Percentiles rank a stretch among this genome's conserved stretches.
These are phyloP conservation scores for Pulveroboletus sp. DNA, from an alignment of 768 basidiomycete species.

Conservation along the genomic window DNA sequence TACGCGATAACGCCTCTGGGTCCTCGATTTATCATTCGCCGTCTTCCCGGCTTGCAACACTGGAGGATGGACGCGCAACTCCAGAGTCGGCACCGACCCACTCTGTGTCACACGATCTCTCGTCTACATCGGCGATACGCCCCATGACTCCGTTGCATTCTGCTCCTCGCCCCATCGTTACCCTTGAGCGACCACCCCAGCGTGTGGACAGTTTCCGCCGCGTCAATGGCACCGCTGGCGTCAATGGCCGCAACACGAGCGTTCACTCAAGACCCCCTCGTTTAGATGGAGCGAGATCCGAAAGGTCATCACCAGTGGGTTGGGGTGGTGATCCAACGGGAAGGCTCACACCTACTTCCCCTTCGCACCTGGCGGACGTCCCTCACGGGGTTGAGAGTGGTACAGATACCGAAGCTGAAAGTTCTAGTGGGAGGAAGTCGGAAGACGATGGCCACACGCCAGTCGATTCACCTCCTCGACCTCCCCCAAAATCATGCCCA, in stretches of 20 bases:
- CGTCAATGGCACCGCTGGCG: slow-evolving; percentile 6
- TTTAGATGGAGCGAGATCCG: slow-evolving; percentile 16
- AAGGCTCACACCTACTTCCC: slow-evolving; percentile 43
- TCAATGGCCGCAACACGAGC: slow-evolving; percentile 1
- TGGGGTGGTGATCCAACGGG: slow-evolving; percentile 21
- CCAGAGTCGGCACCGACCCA: slow-evolving; percentile 40
- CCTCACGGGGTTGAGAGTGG: slow-evolving; percentile 71
- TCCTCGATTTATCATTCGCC: slow-evolving; percentile 34
- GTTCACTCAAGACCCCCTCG: slow-evolving; percentile 12
- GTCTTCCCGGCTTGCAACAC: slow-evolving; percentile 35
- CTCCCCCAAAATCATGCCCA: slow-evolving; percentile 40
- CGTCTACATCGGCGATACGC: neutral
- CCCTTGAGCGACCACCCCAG: slow-evolving; percentile 33
- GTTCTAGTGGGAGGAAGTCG: slow-evolving; percentile 34
- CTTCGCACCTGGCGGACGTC: slow-evolving; percentile 62
- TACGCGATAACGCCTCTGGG: slow-evolving; percentile 26
- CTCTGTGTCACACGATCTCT: slow-evolving; percentile 32
- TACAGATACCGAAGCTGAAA: slow-evolving; percentile 64
- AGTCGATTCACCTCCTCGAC: slow-evolving; percentile 35
- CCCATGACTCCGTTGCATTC: slow-evolving; percentile 16
- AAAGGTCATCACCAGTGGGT: slow-evolving; percentile 17
- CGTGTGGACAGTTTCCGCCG: slow-evolving; percentile 31
- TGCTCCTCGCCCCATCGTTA: slow-evolving; percentile 24
- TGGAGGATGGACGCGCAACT: slow-evolving; percentile 30
- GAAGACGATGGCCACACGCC: slow-evolving; percentile 21